Percentiles rank a stretch among this genome's conserved stretches.
These are phyloP conservation scores for Colletotrichum higginsianum DNA, from an alignment of 2,329 filamentous ascomycete genomes.

Conservation along the genomic window DNA sequence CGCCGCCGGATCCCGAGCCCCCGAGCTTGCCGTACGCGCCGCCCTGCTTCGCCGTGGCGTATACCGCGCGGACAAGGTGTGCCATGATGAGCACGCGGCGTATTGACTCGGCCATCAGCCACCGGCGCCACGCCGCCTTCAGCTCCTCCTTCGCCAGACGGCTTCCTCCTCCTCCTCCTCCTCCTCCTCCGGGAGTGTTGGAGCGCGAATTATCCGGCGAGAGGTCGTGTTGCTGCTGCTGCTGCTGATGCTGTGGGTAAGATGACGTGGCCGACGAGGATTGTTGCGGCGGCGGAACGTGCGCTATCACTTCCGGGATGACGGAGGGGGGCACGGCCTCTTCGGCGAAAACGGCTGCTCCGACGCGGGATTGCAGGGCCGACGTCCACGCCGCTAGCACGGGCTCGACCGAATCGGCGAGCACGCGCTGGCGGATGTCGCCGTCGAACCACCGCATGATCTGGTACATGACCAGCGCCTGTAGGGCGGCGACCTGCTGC, in stretches of 20 bases:
- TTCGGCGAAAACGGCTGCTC: conserved; percentile 33
- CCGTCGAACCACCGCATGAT: conserved; percentile 47
- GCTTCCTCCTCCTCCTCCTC: conserved; percentile 11
- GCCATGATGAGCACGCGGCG: conserved; percentile 41
- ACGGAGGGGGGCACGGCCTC: conserved; percentile 24
- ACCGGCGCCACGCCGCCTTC: conserved; percentile 42
- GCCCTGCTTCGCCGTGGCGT: conserved; percentile 40
- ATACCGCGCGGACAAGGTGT: conserved; percentile 42
- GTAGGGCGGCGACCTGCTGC: conserved; percentile 44
- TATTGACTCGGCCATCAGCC: conserved; percentile 43
- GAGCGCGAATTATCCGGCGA: conserved; percentile 35
- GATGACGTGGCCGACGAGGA: conserved; percentile 26
- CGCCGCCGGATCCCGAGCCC: neutral
- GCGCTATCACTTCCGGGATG: conserved; percentile 19
- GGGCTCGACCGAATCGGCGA: conserved; percentile 44
- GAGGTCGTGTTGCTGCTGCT: conserved; percentile 29
- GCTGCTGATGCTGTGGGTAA: conserved; percentile 33
- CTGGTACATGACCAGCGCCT: conserved; percentile 46
- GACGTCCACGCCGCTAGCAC: conserved; percentile 42
- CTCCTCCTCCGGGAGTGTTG: conserved; percentile 24
- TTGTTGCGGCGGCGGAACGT: conserved; percentile 17
- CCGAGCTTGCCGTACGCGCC: conserved; percentile 26
- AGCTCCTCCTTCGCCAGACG: conserved; percentile 34
- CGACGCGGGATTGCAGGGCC: conserved; percentile 40
- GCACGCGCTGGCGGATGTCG: conserved; percentile 44